Evolutionary conservation across 306 rosid species (phyloP).

Genomic region (Prosopis cineraria): DNA sequence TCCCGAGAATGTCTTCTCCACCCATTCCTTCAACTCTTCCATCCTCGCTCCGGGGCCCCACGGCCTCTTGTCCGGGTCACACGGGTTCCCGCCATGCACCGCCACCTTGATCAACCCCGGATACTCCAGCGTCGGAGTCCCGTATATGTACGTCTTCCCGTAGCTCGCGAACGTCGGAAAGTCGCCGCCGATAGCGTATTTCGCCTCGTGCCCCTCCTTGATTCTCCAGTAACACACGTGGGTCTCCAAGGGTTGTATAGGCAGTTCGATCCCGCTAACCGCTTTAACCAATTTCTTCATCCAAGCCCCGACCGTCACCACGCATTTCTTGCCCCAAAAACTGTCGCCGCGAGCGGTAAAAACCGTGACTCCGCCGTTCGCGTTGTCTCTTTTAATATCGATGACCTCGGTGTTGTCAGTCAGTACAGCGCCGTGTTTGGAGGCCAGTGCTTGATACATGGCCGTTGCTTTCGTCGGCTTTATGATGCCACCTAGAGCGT

Average conservation of each 20-base stretch:
- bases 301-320: conserved; percentile 89
- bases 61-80: conserved; percentile 74
- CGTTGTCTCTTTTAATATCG: conserved; percentile 43
- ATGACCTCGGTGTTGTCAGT: conserved; percentile 61
- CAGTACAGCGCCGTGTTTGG: conserved; percentile 59
- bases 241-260: conserved; percentile 69
- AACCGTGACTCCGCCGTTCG: conserved; percentile 48
- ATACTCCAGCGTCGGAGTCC: conserved; percentile 79
- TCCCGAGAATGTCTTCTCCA: conserved; percentile 51
- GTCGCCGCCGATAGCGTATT: conserved; percentile 45
- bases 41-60: conserved; percentile 62
- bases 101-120: conserved; percentile 83
- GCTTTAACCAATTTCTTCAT: conserved; percentile 57
- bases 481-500: conserved; percentile 66
- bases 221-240: conserved; percentile 69
- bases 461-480: conserved; percentile 90
- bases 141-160: conserved; percentile 50
- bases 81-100: conserved; percentile 61
- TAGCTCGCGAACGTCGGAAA: conserved; percentile 72
- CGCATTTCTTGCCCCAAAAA: conserved; percentile 70
- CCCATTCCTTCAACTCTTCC: conserved; percentile 57
- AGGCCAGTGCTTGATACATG: conserved; percentile 80
- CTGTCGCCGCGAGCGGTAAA: conserved; percentile 42
- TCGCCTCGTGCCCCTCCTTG: conserved; percentile 58
- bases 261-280: conserved; percentile 60